Evolutionary conservation across 495 filamentous ascomycete species (phyloP), one percentile per base, ranked within the genome.

Genomic region (Friedmanniomyces simplex): DNA sequence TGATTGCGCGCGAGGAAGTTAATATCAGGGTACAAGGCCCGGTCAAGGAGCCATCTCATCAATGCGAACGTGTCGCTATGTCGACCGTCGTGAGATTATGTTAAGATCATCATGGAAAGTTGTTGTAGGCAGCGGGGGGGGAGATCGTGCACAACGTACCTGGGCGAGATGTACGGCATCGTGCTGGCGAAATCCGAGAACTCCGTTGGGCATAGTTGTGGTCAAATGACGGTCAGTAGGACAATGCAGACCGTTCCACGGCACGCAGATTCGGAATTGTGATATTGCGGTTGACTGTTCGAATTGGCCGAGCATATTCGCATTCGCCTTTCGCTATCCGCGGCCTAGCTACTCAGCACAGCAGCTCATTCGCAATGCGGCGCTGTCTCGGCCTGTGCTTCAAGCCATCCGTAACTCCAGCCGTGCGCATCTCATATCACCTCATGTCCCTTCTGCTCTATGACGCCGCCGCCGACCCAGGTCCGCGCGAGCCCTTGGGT

Each of bases 401-500:
- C 49, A 37, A 34, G 25, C 25, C 49, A 14, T 26, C 25, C 16
- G 30, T 34, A 52, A 52, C 55, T 58, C 54, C 56, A 55, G 20
- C 54, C 54, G 13, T 39, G 28, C 20, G 59, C 60, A 21, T 49
- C 20, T 18, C 46, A 49, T 49, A 16, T 16, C 46, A 24, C 46
- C 11, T 28, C 46, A 47, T 24, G 46, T 8, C 28, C 28, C 28
- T 4, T 30, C 13, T 49, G 22, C 41, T 57, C 46, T 58, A 53
- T 46, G 47, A 30, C 14, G 5, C 8, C 10, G 46, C 13, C 46
- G 51, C 51, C 11, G 32, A 20, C 50, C 62, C 50, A 0, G 83
- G 76, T 42, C 88, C 90, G 67, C 82, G 79, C 59, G 93, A 78
- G 65, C 85, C 86, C 83, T 94, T 93, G 67, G 89, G 91, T 63